A percentile compares a stretch with the other conserved stretches of the same genome.
phyloP scores from a whole-genome alignment of 257 asterid species.

The Solanum raphanifolium region DNA sequence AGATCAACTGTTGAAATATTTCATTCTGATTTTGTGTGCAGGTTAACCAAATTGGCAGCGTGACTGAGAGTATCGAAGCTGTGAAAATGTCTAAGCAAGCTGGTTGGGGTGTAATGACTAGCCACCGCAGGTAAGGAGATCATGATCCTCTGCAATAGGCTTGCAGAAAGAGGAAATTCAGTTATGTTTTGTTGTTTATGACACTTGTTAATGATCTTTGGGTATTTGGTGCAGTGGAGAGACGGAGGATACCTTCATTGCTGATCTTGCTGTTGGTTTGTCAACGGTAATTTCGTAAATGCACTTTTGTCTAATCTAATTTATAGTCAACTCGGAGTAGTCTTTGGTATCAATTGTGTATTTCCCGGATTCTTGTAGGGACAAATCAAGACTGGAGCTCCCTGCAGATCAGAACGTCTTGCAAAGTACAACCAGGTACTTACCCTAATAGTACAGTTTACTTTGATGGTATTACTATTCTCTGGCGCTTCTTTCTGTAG shows the following conservation, averaged over 20 bases:
- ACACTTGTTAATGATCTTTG: not conserved
- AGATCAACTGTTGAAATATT: not conserved
- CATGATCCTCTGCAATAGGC: not conserved
- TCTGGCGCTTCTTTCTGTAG: not conserved
- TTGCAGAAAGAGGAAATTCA: not conserved
- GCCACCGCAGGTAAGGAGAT: conserved; percentile 75
- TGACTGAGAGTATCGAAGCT: conserved; percentile 96
- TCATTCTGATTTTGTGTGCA: conserved; percentile 2
- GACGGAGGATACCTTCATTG: conserved; percentile 97
- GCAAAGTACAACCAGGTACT: conserved; percentile 93
- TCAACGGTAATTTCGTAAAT: conserved; percentile 50
- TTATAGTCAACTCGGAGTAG: not conserved
- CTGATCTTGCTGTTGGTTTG: conserved; percentile 92
- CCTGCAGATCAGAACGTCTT: conserved; percentile 98
- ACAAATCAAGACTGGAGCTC: conserved; percentile 97
- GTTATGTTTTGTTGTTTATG: not conserved
- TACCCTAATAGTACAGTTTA: not conserved
- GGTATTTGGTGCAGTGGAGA: conserved; percentile 63
- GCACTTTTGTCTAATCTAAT: not conserved
- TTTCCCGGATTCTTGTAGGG: conserved; percentile 35
- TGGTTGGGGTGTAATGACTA: conserved; percentile 99
- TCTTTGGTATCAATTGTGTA: not conserved
- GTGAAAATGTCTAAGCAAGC: conserved; percentile 94
- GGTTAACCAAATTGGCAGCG: conserved; percentile 98
- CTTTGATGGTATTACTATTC: not conserved